Evolutionary conservation across 208 protist genomes (phyloP).

Genomic region (Leishmania gerbilli): DNA sequence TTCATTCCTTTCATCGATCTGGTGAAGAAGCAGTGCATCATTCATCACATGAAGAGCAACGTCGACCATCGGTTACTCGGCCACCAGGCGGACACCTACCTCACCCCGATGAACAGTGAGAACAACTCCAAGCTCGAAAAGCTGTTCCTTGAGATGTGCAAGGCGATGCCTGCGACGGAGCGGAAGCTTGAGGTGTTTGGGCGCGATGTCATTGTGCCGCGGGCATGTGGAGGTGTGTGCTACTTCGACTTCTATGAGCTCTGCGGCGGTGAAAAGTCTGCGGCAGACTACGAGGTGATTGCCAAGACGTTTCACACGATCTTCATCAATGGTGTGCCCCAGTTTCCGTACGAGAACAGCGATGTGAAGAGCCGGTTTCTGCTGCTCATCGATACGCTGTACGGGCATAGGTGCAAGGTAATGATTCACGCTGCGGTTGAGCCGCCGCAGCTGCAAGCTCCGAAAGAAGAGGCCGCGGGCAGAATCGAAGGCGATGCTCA

Average conservation of each 20-base stretch:
- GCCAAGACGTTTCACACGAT: slow-evolving; percentile 88
- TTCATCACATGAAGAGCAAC: slow-evolving; percentile 89
- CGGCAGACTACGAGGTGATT: slow-evolving; percentile 87
- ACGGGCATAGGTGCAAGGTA: slow-evolving; percentile 85
- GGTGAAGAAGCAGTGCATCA: slow-evolving; percentile 79
- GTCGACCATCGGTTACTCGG: slow-evolving; percentile 94
- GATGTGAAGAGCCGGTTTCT: slow-evolving; percentile 90
- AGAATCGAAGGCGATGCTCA: slow-evolving; percentile 19
- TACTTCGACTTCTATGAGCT: slow-evolving; percentile 86
- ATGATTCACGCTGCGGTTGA: slow-evolving; percentile 72
- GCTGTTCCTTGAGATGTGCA: slow-evolving; percentile 82
- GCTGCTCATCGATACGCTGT: slow-evolving; percentile 89
- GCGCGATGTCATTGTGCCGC: slow-evolving; percentile 69
- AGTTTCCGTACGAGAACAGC: slow-evolving; percentile 71
- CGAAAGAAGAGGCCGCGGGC: slow-evolving; percentile 31
- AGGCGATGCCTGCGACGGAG: slow-evolving; percentile 66
- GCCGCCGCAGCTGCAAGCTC: slow-evolving; percentile 53
- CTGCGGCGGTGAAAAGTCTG: slow-evolving; percentile 66
- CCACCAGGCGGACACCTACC: slow-evolving; percentile 63
- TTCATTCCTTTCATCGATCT: slow-evolving; percentile 97
- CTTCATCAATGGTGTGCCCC: slow-evolving; percentile 85
- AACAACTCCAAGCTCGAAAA: slow-evolving; percentile 70
- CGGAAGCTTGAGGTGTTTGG: slow-evolving; percentile 74
- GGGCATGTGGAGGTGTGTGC: slow-evolving; percentile 73
- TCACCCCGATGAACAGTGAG: slow-evolving; percentile 62